Percentiles rank a stretch among this genome's conserved stretches.
phyloP scores from a whole-genome alignment of 2,329 filamentous ascomycete genomes.

The Beauveria caledonica region DNA sequence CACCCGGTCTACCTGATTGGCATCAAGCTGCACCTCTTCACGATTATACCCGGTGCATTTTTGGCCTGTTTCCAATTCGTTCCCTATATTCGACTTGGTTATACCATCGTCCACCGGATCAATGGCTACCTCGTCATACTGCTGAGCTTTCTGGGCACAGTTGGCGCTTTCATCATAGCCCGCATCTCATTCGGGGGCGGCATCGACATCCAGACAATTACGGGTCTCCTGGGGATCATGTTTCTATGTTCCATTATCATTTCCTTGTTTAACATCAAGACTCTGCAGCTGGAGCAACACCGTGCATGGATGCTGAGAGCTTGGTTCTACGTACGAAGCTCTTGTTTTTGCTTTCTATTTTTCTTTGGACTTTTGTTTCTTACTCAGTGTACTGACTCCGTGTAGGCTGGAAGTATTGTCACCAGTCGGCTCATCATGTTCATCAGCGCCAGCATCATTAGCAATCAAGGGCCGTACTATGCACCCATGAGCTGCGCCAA shows the following conservation, averaged over 20 bases:
- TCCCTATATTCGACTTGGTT: constrained; percentile 35
- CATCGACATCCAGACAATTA: constrained; percentile 34
- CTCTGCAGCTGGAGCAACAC: constrained; percentile 52
- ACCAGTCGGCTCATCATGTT: constrained; percentile 41
- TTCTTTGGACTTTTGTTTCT: too few species aligned
- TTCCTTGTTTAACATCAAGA: constrained; percentile 47
- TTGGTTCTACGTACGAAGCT: constrained; percentile 34
- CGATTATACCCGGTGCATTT: constrained; percentile 34
- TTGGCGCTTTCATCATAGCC: constrained; percentile 43
- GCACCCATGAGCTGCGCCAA: constrained; percentile 35
- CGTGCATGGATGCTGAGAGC: constrained; percentile 54
- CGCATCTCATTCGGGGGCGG: constrained; percentile 38
- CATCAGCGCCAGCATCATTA: constrained; percentile 29
- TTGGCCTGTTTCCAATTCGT: constrained; percentile 39
- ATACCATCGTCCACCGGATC: constrained; percentile 46
- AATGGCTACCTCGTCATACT: constrained; percentile 47
- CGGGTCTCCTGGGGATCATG: constrained; percentile 35
- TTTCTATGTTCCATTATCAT: constrained; percentile 34
- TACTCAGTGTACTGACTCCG: background rate
- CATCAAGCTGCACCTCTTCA: constrained; percentile 35
- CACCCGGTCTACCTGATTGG: constrained; percentile 25
- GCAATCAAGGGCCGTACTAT: constrained; percentile 20
- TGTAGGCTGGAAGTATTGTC: constrained; percentile 38
- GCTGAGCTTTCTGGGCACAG: constrained; percentile 35
- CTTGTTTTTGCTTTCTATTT: too few species aligned